These are phyloP conservation scores for Linanthus parryae DNA, from an alignment of 148 eudicot genomes.

Conservation along the genomic window DNA sequence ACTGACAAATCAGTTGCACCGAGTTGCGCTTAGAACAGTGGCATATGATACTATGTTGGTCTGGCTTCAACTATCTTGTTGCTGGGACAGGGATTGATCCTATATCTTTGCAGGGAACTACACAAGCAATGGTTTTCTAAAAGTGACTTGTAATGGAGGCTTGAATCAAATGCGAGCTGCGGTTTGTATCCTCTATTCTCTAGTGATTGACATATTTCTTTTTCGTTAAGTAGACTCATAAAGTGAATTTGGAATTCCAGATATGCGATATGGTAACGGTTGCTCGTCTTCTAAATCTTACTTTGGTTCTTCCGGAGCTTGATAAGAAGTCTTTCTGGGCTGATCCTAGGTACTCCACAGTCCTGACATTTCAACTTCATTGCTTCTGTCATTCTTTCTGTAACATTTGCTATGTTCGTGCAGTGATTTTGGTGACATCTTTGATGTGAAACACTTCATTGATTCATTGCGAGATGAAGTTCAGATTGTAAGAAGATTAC, in stretches of 20 bases:
- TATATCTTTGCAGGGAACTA: constrained; percentile 64
- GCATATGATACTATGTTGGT: background rate
- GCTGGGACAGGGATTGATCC: too few relatives aligned
- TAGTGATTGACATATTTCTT: constrained; percentile 5
- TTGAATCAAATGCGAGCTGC: constrained; percentile 99
- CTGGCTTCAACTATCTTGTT: too few relatives aligned
- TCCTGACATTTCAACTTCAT: too few relatives aligned
- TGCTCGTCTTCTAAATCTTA: constrained; percentile 88
- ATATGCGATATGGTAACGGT: constrained; percentile 97
- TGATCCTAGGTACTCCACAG: constrained; percentile 87
- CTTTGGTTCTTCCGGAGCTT: constrained; percentile 92
- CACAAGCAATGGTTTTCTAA: constrained; percentile 76
- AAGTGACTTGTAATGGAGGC: constrained; percentile 91
- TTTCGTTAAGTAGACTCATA: background rate
- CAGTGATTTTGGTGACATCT: constrained; percentile 93
- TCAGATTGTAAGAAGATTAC: constrained; percentile 65
- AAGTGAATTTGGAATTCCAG: constrained; percentile 35
- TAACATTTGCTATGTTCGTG: too few relatives aligned
- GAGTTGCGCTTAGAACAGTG: background rate
- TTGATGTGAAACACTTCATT: constrained; percentile 86
- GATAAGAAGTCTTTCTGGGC: constrained; percentile 99
- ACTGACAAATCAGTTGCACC: constrained; percentile 1
- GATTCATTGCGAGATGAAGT: constrained; percentile 84
- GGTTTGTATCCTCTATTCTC: constrained; percentile 38
- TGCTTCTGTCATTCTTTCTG: too few relatives aligned